A percentile compares a stretch with the other conserved stretches of the same genome.
Conservation (phyloP, 768 basidiomycete genomes). For the Hypholoma sublateritium region DNA sequence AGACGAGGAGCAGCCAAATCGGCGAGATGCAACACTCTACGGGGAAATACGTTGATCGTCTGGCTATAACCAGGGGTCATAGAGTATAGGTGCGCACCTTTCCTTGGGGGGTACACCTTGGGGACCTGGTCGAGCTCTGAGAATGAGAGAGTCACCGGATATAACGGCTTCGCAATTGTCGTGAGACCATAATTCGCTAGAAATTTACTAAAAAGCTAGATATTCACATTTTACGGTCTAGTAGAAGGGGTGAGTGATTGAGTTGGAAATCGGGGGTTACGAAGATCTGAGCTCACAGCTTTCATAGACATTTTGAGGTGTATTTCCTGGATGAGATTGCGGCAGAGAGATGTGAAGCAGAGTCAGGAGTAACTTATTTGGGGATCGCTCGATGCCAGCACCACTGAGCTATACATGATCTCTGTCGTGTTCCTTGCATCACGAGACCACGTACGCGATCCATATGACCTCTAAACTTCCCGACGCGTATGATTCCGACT, state of each 20-base stretch:
- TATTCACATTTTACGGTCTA: constrained; percentile 64
- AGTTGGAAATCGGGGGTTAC: not conserved
- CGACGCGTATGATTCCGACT: no score
- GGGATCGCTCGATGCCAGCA: not conserved
- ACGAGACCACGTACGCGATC: no score
- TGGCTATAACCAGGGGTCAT: not conserved
- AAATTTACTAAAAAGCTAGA: not conserved
- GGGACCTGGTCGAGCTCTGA: constrained; percentile 73
- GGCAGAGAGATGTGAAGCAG: not conserved
- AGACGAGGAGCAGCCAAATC: constrained; percentile 84
- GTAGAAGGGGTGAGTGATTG: not conserved
- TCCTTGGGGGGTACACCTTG: constrained; percentile 92
- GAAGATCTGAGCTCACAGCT: constrained; percentile 50
- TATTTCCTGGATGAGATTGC: constrained; percentile 2
- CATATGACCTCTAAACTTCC: no score
- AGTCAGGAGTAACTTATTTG: constrained; percentile 2
- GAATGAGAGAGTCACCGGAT: constrained; percentile 86
- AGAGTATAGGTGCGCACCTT: constrained; percentile 46
- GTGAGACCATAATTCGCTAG: constrained; percentile 10
- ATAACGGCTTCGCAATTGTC: constrained; percentile 63
- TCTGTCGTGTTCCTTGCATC: no score
- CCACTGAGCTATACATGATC: no score
- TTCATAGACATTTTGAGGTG: constrained; percentile 62
- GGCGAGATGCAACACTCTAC: constrained; percentile 85
- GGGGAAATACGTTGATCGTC: constrained; percentile 1